These are phyloP conservation scores for Neurospora sp. DNA, from an alignment of 495 filamentous ascomycete genomes.

Conservation along the genomic window DNA sequence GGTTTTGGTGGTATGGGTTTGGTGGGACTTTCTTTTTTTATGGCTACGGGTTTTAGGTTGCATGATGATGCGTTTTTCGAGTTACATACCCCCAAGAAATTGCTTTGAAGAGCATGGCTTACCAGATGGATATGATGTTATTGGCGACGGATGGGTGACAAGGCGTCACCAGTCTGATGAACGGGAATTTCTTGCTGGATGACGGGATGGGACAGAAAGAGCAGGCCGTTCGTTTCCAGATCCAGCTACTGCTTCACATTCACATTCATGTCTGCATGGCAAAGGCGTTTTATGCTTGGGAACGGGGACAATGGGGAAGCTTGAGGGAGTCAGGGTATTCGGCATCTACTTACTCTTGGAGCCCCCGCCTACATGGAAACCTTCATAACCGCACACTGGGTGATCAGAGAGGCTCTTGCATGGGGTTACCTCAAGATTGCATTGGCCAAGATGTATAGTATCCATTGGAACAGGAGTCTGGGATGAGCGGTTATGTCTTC, in stretches of 20 bases:
- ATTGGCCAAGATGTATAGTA: constrained; percentile 9
- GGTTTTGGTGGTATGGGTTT: background rate
- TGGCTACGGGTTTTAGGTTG: background rate
- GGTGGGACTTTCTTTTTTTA: background rate
- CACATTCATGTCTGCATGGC: constrained; percentile 15
- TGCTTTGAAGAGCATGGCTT: background rate
- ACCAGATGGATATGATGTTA: background rate
- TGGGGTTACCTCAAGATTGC: constrained; percentile 21
- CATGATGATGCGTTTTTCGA: background rate
- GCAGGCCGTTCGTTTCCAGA: background rate
- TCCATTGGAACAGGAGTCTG: background rate
- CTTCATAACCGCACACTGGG: background rate
- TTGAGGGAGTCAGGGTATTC: constrained; percentile 1
- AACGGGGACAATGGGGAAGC: background rate
- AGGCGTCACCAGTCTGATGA: background rate
- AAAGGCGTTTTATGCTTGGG: constrained; percentile 17
- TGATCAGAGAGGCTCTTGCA: background rate
- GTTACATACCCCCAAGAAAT: background rate
- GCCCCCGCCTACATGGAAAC: background rate
- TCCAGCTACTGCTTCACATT: constrained; percentile 5
- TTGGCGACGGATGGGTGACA: background rate
- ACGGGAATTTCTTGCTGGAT: background rate
- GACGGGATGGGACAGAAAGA: background rate
- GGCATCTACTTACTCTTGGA: background rate
- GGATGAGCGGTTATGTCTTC: background rate